Conservation (phyloP, 192 early-diverging fungal genomes). For the Entomortierella parvispora region DNA sequence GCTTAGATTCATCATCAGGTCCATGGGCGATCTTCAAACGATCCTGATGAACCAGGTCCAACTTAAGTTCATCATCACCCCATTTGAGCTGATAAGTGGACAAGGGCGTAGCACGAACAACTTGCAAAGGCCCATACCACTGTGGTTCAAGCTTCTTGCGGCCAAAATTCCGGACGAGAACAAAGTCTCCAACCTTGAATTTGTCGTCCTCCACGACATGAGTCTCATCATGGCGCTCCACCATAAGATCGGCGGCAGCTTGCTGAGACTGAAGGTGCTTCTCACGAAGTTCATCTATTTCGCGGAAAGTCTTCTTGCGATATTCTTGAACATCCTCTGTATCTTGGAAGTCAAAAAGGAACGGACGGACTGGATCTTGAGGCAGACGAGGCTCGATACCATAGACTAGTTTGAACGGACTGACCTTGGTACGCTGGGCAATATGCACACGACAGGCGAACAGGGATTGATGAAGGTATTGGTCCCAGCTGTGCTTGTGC, state of each 20-base stretch:
- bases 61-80: slow-evolving; percentile 9
- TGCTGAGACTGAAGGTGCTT: not conserved
- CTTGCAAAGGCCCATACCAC: slow-evolving; percentile 2
- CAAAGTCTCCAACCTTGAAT: not conserved
- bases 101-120: not conserved
- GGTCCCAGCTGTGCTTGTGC: slow-evolving; percentile 16
- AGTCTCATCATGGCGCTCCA: not conserved
- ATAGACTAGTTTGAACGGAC: slow-evolving; percentile 26
- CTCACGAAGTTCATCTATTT: not conserved
- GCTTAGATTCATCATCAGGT: not conserved
- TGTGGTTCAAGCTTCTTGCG: not conserved
- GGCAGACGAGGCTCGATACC: slow-evolving; percentile 23
- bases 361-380: slow-evolving; percentile 15
- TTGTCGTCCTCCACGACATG: not conserved
- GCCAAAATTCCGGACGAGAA: slow-evolving; percentile 1
- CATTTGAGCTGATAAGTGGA: slow-evolving; percentile 1
- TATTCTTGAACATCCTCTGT: not conserved
- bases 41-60: slow-evolving; percentile 8
- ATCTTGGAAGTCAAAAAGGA: slow-evolving; percentile 5
- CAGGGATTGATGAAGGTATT: slow-evolving; percentile 13
- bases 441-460: slow-evolving; percentile 14
- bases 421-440: not conserved
- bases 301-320: no score
- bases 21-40: not conserved
- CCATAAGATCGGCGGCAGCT: not conserved